phyloP scores from a whole-genome alignment of 2,329 filamentous ascomycete species.

The Clonostachys chloroleuca region DNA sequence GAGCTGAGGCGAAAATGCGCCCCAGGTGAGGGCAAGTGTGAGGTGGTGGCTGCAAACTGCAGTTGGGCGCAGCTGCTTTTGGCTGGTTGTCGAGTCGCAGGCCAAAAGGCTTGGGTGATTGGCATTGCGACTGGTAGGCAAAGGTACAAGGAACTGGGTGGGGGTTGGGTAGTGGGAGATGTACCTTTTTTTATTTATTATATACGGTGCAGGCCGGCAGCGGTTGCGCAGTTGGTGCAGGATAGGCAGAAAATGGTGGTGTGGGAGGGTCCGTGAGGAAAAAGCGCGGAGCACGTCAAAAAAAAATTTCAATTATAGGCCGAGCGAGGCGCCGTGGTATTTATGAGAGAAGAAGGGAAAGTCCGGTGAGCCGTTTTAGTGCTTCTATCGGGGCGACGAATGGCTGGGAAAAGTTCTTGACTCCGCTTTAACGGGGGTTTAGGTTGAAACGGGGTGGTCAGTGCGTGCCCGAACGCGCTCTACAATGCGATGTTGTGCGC shows the following conservation, averaged over 20 bases:
- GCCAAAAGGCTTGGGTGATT: not conserved
- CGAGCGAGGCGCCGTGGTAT: slow-evolving; percentile 39
- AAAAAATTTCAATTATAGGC: slow-evolving; percentile 24
- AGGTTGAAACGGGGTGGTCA: too few relatives aligned
- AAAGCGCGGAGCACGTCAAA: slow-evolving; percentile 40
- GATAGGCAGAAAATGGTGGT: slow-evolving; percentile 8
- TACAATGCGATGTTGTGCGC: too few relatives aligned
- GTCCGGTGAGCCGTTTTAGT: not conserved
- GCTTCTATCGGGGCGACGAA: not conserved
- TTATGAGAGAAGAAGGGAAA: slow-evolving; percentile 32
- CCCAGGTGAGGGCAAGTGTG: not conserved
- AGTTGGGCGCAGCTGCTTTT: not conserved
- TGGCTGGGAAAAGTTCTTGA: not conserved
- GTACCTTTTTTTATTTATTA: slow-evolving; percentile 12
- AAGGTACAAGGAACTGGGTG: not conserved
- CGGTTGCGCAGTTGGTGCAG: not conserved
- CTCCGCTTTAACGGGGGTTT: too few relatives aligned
- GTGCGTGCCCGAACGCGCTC: too few relatives aligned
- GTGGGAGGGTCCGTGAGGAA: slow-evolving; percentile 29
- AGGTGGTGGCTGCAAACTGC: not conserved
- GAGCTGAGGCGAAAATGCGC: too few relatives aligned
- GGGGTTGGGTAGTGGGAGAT: slow-evolving; percentile 1
- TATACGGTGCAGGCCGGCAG: slow-evolving; percentile 7
- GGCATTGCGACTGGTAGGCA: not conserved
- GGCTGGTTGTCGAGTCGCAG: not conserved